Base-by-base conservation (phyloP, 2,329 filamentous ascomycete species). In the Diplocarpon mali region DNA sequence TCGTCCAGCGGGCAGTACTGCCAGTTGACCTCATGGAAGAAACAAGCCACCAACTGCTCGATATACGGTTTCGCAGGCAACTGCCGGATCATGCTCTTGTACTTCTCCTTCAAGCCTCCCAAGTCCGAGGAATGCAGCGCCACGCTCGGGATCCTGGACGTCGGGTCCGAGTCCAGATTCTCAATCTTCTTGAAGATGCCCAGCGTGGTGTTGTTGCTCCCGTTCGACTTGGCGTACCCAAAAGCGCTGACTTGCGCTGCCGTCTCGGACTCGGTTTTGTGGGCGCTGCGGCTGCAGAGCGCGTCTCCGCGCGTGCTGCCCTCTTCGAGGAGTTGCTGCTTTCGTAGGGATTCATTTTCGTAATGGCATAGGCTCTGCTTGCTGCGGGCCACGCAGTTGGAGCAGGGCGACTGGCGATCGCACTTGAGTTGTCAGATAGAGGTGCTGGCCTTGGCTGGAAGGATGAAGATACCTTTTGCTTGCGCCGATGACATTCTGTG, bases 401-500 rank as follows among this genome's bases (percentile, higher is more conserved):
- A 69, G 59, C 76, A 80, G 2, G 76, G 76, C 48, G 72, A 65
- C 48, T 71, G 68, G 47, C 76, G 70, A 57, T 80, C 75, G 59
- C 76, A 80, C 70, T 77, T 51, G 27, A 40, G 28, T 17, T 35
- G 43, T 34, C 50, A 43, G 45, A 51, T 48, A 17, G 40, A n/a
- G 29, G n/a, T 12, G 30, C 10, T 32, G 30, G n/a, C 5, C 15
- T 24, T 32, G 29, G 28, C 11, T 3, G 15, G 27, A 2, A 32
- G 13, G 20, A 24, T 24, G 31, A 15, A 38, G 30, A 12, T 50
- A 59, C 59, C 57, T 61, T 61, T 48, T 61, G 59, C 57, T 81
- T 81, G 48, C 77, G 68, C 49, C 76, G 67, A 60, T 80, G 77
- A 53, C 77, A 81, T 57, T 81, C 76, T 10, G 71, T 76, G 53